Evolutionary conservation across 768 basidiomycete species (phyloP).

Genomic region (Crucibulum laeve): DNA sequence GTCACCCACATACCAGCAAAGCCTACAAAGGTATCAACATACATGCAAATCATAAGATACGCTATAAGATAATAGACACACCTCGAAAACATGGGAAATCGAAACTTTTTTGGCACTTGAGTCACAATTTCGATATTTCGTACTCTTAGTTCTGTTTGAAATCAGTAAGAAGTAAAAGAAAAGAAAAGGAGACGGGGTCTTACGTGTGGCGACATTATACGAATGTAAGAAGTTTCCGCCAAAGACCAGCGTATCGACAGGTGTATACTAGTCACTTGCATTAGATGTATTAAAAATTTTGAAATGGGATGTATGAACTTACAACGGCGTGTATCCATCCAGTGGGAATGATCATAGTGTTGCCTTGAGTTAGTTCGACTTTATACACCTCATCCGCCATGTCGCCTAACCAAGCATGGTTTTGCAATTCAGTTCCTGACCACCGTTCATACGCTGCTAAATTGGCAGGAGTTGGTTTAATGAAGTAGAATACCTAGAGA

Average conservation of each 20-base stretch:
- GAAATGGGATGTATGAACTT: constrained; percentile 21
- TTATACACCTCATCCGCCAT: constrained; percentile 89
- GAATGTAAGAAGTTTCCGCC: constrained; percentile 98
- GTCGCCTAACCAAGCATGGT: constrained; percentile 87
- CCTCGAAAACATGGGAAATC: constrained; percentile 81
- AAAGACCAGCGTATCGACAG: constrained; percentile 89
- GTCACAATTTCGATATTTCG: constrained; percentile 91
- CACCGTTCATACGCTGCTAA: constrained; percentile 88
- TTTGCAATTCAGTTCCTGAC: constrained; percentile 90
- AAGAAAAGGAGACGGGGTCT: constrained; percentile 19
- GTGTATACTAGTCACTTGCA: constrained; percentile 68
- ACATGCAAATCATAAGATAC: background rate
- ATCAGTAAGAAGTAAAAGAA: constrained; percentile 1
- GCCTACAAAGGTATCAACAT: constrained; percentile 34
- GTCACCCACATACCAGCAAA: constrained; percentile 90
- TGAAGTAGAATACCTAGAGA: constrained; percentile 89
- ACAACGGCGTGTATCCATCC: constrained; percentile 99
- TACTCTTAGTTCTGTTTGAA: constrained; percentile 72
- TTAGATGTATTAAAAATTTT: background rate
- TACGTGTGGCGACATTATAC: constrained; percentile 83
- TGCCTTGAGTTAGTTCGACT: constrained; percentile 69
- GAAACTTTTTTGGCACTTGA: constrained; percentile 88
- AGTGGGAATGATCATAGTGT: constrained; percentile 92
- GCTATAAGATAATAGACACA: constrained; percentile 20
- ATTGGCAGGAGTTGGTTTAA: constrained; percentile 82